Conservation (phyloP, 352 stramenopile genomes). For the Pythium folliculosum region DNA sequence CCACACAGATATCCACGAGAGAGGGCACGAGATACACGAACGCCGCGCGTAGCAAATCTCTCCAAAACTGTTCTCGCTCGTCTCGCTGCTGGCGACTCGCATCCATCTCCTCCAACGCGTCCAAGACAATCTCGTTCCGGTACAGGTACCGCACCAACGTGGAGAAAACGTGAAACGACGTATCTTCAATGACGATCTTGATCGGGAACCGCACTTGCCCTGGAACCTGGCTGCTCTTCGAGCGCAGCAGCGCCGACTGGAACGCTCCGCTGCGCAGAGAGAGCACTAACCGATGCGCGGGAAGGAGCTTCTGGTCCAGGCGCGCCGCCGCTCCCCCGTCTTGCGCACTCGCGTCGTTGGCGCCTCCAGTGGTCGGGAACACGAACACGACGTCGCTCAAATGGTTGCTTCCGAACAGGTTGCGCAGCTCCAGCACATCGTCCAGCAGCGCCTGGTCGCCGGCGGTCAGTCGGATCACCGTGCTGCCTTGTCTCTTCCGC, state of each 20-base stretch:
- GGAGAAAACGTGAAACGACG: slow-evolving; percentile 71
- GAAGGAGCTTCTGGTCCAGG: slow-evolving; percentile 50
- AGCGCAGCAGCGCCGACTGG: slow-evolving; percentile 52
- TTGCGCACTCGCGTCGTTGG: not conserved
- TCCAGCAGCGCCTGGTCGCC: slow-evolving; percentile 36
- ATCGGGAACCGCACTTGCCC: slow-evolving; percentile 76
- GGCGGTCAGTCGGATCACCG: not conserved
- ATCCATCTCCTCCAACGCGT: not conserved
- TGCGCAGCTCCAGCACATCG: slow-evolving; percentile 58
- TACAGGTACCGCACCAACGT: slow-evolving; percentile 75
- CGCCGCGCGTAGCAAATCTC: slow-evolving; percentile 62
- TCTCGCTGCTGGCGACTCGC: slow-evolving; percentile 21
- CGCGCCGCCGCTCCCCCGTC: not conserved
- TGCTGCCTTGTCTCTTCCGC: not conserved
- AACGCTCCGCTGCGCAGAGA: slow-evolving; percentile 78
- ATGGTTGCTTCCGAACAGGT: slow-evolving; percentile 69
- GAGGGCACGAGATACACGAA: slow-evolving; percentile 76
- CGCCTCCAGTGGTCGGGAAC: slow-evolving; percentile 37
- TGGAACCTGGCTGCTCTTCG: slow-evolving; percentile 68
- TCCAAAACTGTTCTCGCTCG: slow-evolving; percentile 58
- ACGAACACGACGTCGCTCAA: slow-evolving; percentile 82
- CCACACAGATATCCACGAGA: slow-evolving; percentile 64
- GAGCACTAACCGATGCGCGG: slow-evolving; percentile 76
- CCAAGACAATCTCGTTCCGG: slow-evolving; percentile 58
- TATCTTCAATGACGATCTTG: slow-evolving; percentile 83